These are phyloP conservation scores for Lipomyces starkeyi DNA, from an alignment of 805 yeast species.

Conservation along the genomic window DNA sequence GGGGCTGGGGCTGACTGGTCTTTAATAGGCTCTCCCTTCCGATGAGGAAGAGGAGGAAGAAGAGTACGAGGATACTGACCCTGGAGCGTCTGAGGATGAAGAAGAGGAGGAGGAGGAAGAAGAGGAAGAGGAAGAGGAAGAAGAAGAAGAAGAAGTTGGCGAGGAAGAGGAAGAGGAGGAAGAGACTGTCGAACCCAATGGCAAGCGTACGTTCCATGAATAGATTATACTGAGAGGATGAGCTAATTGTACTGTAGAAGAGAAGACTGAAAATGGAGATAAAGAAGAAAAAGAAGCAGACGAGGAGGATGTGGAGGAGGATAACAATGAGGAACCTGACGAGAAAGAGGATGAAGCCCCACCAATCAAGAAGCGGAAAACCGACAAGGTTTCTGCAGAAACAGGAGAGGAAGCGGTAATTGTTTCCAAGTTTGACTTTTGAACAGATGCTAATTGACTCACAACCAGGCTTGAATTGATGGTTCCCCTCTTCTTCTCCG, in stretches of 20 bases:
- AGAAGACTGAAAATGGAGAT: conserved; percentile 17
- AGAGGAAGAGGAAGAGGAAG: conserved; percentile 35
- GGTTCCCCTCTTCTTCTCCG: not conserved
- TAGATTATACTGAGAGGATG: not conserved
- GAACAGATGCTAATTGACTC: not conserved
- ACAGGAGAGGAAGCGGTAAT: not conserved
- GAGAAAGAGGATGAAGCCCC: conserved; percentile 28
- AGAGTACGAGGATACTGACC: conserved; percentile 39
- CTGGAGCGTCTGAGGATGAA: conserved; percentile 31
- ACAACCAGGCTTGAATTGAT: not conserved
- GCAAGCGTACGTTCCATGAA: not conserved
- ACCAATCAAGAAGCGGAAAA: conserved; percentile 36
- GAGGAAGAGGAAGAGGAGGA: conserved; percentile 6
- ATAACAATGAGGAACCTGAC: conserved; percentile 14
- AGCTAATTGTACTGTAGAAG: conserved; percentile 4
- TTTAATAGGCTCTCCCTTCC: conserved; percentile 35
- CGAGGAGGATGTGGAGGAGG: conserved; percentile 12
- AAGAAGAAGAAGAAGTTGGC: conserved; percentile 29
- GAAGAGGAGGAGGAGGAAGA: conserved; percentile 30
- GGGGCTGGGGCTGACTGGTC: not conserved
- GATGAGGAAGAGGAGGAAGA: conserved; percentile 38
- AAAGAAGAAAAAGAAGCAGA: conserved; percentile 18
- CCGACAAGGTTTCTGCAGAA: conserved; percentile 8
- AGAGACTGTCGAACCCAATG: not conserved
- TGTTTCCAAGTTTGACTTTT: not conserved